Evolutionary conservation across 108 stramenopile species (phyloP), one percentile per base, ranked within the genome.

Genomic region (Skeletonema marinoi): DNA sequence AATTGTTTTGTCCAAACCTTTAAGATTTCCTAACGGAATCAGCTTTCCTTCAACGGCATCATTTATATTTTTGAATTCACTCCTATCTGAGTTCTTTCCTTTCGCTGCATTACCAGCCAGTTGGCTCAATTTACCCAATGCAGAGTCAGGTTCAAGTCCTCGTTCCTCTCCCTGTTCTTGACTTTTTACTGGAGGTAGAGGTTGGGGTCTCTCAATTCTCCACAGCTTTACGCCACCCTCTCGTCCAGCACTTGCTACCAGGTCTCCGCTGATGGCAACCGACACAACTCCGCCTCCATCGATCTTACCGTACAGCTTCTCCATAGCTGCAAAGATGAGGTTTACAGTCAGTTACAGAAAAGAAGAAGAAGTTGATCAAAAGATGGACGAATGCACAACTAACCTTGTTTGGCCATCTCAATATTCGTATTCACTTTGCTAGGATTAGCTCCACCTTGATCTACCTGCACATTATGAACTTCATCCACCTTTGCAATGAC

Each of bases 231-330:
- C 78, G n/a, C 88, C 88, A 21, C 88, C 88, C 67, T 89, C 88
- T 32, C 88, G 71, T 13, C 88, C 88, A 14, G 82, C 66, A 63
- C 78, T 86, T 11, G 82, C 84, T 4, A 89, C 70, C n/a, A 80
- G 32, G 72, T 86, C 79, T 31, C 71, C 81, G 25, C 71, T 68
- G 4, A 85, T 80, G 1, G 78, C 84, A 17, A 89, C 39, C 2
- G 88, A 78, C 32, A 86, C 48, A 0, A 85, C 82, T 25, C 88
- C 88, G 33, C 85, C 84, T 13, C 88, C 86, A 75, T 89, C 88
- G n/a, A 77, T 74, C 50, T 70, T 75, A 35, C 80, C 85, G 58
- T 84, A 87, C 41, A 89, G 58, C 10, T 72, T 66, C 58, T 78
- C 70, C 66, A 75, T 74, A 11, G 74, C 77, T 31, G 12, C 39